Conservation (phyloP, 768 basidiomycete genomes). For the Phanerochaete sordida region DNA sequence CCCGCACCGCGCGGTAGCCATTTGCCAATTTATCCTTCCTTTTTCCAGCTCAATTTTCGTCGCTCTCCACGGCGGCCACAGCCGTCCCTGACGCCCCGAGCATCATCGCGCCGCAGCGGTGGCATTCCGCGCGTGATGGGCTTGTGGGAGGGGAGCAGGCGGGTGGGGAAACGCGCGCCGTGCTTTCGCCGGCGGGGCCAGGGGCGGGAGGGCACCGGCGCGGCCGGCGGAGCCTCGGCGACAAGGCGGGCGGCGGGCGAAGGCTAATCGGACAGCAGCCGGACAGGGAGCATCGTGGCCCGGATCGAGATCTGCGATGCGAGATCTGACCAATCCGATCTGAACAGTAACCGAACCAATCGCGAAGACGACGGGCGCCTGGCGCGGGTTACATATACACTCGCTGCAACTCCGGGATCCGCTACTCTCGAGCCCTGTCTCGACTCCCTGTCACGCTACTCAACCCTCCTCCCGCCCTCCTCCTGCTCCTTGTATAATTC, state of each 20-base stretch:
- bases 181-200: constrained; percentile 3
- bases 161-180: neutral
- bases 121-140: neutral
- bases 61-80: no score
- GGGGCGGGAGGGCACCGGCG: neutral
- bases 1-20: neutral
- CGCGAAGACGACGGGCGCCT: neutral
- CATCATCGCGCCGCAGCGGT: neutral
- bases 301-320: neutral
- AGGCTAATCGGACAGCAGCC: constrained; percentile 2
- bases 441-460: neutral
- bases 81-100: no score
- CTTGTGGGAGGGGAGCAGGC: neutral
- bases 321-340: neutral
- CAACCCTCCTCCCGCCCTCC: neutral
- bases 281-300: neutral
- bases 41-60: no score
- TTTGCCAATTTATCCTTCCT: neutral
- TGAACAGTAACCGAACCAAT: constrained; percentile 6
- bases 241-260: neutral
- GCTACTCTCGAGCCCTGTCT: neutral
- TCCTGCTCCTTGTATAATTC: neutral
- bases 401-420: neutral
- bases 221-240: neutral
- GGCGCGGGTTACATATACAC: neutral